Conservation (phyloP, 1,284 basidiomycete genomes). For the Xanthoconium separans region DNA sequence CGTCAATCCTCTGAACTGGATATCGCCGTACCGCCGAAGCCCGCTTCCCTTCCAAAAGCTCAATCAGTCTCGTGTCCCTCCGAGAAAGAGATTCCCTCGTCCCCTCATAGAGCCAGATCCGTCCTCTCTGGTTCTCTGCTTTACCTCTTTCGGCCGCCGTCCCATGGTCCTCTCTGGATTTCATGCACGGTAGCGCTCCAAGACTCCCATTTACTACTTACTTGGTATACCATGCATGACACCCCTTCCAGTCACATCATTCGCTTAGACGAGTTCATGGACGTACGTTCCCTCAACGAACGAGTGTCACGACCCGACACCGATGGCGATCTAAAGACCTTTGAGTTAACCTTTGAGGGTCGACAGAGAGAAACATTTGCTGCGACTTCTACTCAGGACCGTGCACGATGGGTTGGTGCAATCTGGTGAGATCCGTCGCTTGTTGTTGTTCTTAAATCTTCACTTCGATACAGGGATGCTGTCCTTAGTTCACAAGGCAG, state of each 20-base stretch:
- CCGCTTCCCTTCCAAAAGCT: constrained; percentile 1
- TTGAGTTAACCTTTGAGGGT: constrained; percentile 62
- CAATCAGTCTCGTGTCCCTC: constrained; percentile 1
- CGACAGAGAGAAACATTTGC: constrained; percentile 58
- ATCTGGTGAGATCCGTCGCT: constrained; percentile 52
- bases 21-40: background rate
- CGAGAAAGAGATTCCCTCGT: background rate
- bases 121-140: constrained; percentile 44
- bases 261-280: constrained; percentile 50
- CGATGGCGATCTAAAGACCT: constrained; percentile 46
- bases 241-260: constrained; percentile 48
- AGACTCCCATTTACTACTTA: constrained; percentile 45
- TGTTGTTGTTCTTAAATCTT: background rate
- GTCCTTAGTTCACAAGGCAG: constrained; percentile 45
- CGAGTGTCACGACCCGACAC: constrained; percentile 39
- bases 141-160: constrained; percentile 44
- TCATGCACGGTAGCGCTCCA: constrained; percentile 52
- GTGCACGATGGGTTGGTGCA: constrained; percentile 68
- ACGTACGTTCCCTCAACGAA: constrained; percentile 61
- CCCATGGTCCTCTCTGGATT: constrained; percentile 49
- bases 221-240: constrained; percentile 44
- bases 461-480: constrained; percentile 49
- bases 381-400: constrained; percentile 54
- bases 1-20: constrained; percentile 8
- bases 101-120: constrained; percentile 5